phyloP scores from a whole-genome alignment of 176 grass and related monocot genomes.

The Rhipidocladum racemiflorum region DNA sequence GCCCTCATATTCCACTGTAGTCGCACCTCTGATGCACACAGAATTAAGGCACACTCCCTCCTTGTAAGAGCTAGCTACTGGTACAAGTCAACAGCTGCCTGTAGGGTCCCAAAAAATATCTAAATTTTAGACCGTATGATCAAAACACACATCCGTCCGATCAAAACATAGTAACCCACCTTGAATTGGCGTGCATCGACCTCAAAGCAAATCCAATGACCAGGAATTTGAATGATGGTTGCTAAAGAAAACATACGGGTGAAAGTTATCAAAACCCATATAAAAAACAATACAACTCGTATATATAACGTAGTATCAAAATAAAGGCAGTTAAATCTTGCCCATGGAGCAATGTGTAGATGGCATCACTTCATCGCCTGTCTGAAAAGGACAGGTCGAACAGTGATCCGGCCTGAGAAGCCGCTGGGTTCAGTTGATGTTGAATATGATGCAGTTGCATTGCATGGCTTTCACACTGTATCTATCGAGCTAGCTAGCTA shows the following conservation, averaged over 20 bases:
- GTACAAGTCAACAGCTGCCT: conserved; percentile 5
- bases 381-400: neutral
- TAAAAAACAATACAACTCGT: neutral
- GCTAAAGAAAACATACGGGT: too few relatives aligned
- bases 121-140: too few relatives aligned
- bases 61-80: neutral
- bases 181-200: too few relatives aligned
- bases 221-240: too few relatives aligned
- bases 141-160: too few relatives aligned
- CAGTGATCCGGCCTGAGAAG: neutral
- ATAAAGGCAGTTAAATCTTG: neutral
- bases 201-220: too few relatives aligned
- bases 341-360: neutral
- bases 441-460: neutral
- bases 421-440: neutral
- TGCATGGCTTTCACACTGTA: neutral
- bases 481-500: neutral
- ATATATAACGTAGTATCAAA: neutral
- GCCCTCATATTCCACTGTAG: conserved; percentile 1
- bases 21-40: neutral
- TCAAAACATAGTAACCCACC: too few relatives aligned
- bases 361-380: neutral
- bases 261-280: too few relatives aligned
- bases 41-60: neutral
- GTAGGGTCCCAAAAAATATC: too few relatives aligned